Base-by-base conservation (phyloP, 106 monocot species). In the Platanthera zijinensis region DNA sequence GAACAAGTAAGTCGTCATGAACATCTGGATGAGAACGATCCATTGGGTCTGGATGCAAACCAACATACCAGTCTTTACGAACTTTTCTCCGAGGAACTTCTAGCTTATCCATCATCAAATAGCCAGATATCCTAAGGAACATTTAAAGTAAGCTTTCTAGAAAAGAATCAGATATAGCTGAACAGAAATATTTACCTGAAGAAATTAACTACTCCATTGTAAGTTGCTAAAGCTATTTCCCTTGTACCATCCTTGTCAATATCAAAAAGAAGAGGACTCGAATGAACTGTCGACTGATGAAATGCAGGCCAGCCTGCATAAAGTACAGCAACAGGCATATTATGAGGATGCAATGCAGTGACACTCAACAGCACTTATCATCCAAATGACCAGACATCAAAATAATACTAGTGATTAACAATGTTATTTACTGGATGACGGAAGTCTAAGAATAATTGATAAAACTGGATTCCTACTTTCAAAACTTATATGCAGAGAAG, bases 261-360 rank as follows among this genome's bases (percentile, higher is more conserved):
- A 76, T 99, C 99, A 87, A 79, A 94, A 22, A 99, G 73, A 13
- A 99, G 80, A 53, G 99, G 99, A 72, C 92, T 94, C 10, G 99
- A 84, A 88, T 99, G 99, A 61, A 94, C 99, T 72, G 88, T 94
- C 57, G 99, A 99, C 75, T 99, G 92, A 76, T 99, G 99, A 82
- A 99, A 99, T 50, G 92, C 89, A 82, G 99, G 99, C 99, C 99
- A 99, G 3, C 97, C 97, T 99, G 80, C 70, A 57, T 71, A 9
- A 77, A 69, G 54, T 50, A 21, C 12, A 81, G 48, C 9, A 72
- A 32, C 30, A 72, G 19, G 18, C 18, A 51, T 50, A 50, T 51
- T 72, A 22, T 2, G 21, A 50, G 6, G 8, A 15, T 17, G 22
- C 46, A 51, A 72, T 9, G n/a, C 51, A 72, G 10, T 10, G 9